A percentile compares a stretch with the other conserved stretches of the same genome.
Evolutionary conservation across 768 basidiomycete species (phyloP).

Genomic region (Lepiota subincarnata): DNA sequence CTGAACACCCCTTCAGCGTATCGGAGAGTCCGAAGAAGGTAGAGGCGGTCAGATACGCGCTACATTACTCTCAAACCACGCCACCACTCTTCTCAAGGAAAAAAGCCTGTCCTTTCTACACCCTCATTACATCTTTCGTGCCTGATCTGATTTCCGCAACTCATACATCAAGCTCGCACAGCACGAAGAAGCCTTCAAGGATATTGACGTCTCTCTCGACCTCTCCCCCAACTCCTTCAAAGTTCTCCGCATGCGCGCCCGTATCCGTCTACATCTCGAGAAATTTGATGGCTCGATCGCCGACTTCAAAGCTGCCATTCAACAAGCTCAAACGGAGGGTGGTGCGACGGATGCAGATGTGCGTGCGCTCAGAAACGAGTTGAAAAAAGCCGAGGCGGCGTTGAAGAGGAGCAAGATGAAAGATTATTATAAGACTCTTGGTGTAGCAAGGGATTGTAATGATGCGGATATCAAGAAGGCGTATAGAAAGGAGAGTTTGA

Average conservation of each 20-base stretch:
- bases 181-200: conserved; percentile 64
- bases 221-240: conserved; percentile 73
- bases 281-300: conserved; percentile 65
- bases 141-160: conserved; percentile 13
- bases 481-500: conserved; percentile 82
- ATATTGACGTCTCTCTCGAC: conserved; percentile 63
- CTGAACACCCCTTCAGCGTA: too few species aligned
- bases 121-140: background rate
- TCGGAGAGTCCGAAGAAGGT: conserved; percentile 68
- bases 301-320: conserved; percentile 78
- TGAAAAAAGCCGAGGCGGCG: conserved; percentile 77
- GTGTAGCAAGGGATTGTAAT: conserved; percentile 57
- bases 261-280: conserved; percentile 71
- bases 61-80: conserved; percentile 77
- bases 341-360: conserved; percentile 54
- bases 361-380: conserved; percentile 55
- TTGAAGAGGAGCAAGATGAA: conserved; percentile 88
- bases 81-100: conserved; percentile 77
- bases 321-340: conserved; percentile 64
- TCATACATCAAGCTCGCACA: conserved; percentile 50
- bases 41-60: conserved; percentile 80
- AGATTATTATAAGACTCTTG: conserved; percentile 83
- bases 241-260: conserved; percentile 80
- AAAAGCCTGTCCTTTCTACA: background rate
- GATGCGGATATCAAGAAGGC: too few species aligned